phyloP scores from a whole-genome alignment of 805 yeast species.

The Komagataella ulmi region DNA sequence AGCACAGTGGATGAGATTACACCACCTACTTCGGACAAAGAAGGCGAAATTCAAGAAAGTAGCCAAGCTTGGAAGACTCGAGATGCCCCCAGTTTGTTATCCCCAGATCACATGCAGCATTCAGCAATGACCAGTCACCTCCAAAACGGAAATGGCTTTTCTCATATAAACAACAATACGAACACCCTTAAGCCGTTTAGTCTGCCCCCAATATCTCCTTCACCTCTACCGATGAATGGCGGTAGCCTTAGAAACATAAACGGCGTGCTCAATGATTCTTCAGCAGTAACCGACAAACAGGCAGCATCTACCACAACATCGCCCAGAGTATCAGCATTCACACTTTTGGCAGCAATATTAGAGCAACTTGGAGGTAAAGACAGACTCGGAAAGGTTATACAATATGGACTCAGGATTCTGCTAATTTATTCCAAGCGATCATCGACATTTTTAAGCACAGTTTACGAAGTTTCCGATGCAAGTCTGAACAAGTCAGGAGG shows the following conservation, averaged over 20 bases:
- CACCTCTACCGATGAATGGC: background rate
- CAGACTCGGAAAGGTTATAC: constrained; percentile 50
- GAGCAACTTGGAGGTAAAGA: constrained; percentile 57
- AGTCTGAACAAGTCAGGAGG: constrained; percentile 1
- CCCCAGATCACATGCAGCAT: background rate
- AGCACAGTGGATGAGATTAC: background rate
- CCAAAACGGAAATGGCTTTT: background rate
- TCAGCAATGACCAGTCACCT: background rate
- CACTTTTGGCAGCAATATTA: constrained; percentile 37
- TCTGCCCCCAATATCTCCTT: background rate
- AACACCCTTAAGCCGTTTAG: background rate
- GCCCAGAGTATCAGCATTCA: constrained; percentile 16
- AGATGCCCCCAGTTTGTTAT: background rate
- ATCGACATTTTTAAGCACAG: constrained; percentile 9
- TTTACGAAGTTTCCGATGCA: background rate
- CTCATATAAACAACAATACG: background rate
- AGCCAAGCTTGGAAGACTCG: background rate
- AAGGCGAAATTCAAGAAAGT: background rate
- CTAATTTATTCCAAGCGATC: constrained; percentile 12
- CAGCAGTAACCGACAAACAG: background rate
- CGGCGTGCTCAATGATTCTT: background rate
- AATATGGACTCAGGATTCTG: constrained; percentile 42
- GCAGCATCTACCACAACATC: background rate
- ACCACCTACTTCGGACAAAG: background rate
- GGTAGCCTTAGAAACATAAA: background rate